Base-by-base conservation (phyloP, 2,329 filamentous ascomycete species). In the Alternaria ventricosa region DNA sequence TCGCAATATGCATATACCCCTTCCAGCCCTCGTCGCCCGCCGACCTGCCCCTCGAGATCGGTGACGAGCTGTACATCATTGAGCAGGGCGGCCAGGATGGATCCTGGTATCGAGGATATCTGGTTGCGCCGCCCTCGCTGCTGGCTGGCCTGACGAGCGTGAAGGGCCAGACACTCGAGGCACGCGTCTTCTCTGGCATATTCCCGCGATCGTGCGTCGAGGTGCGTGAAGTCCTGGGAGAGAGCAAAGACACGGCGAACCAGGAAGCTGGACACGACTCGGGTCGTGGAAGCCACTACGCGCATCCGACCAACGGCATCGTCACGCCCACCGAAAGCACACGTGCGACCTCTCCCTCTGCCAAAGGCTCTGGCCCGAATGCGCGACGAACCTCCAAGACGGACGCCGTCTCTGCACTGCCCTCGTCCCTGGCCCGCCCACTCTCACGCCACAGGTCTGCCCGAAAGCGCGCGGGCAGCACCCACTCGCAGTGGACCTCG, bases 51-150 rank as follows among this genome's bases (percentile, higher is more conserved):
- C 90, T 99, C 79, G 94, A 99, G 82, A 93, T 99, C 68, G 96
- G 96, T 79, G 96, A 99, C 87, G 96, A 99, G 82, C 86, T 99
- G 69, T 99, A 99, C 83, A 96, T 99, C 71, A 97, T 99, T 78
- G 95, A 98, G 82, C 93, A 98, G 82, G 96, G 95, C 43, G 91
- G 93, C 22, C 82, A 79, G 41, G 89, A 97, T 82, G 92, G 92
- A 74, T 88, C 93, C 79, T 99, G 96, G 96, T 92, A 95, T 81
- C 91, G 96, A 58, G 96, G 96, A 63, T 99, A 99, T 81, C 87
- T 99, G 64, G 92, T 99, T 71, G 94, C 96, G 67, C 95, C 96
- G 56, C 96, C 96, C 20, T 97, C 94, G 72, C 84, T 99, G 78
- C 88, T 99, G 63, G 93, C 96, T 18, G 96, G 95, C 51, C 84